Evolutionary conservation across 2,329 filamentous ascomycete genomes (phyloP).

Genomic region (Grosmannia huntii): DNA sequence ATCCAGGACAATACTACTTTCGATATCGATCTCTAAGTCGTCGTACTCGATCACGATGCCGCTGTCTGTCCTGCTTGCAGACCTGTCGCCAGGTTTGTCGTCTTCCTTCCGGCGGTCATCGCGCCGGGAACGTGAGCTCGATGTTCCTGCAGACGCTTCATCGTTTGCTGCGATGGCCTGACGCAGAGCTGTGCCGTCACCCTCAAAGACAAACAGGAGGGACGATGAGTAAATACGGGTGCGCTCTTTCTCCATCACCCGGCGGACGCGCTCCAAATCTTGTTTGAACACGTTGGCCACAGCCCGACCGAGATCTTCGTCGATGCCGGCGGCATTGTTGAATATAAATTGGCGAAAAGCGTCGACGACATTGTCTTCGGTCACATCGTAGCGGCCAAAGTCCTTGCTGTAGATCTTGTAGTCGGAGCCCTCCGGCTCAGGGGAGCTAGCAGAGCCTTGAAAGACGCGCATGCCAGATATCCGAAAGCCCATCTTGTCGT

Average conservation of each 20-base stretch:
- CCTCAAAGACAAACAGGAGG: conserved; percentile 51
- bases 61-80: conserved; percentile 39
- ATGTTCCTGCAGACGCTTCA: conserved; percentile 13
- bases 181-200: conserved; percentile 42
- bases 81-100: conserved; percentile 15
- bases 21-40: conserved; percentile 30
- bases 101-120: conserved; percentile 9
- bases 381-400: conserved; percentile 42
- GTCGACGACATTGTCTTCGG: conserved; percentile 38
- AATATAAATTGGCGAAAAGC: conserved; percentile 46
- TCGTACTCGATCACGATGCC: conserved; percentile 37
- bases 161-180: conserved; percentile 37
- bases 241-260: conserved; percentile 41
- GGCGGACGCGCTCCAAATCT: conserved; percentile 39
- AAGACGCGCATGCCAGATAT: conserved; percentile 54
- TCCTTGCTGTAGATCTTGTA: conserved; percentile 52
- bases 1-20: conserved; percentile 41
- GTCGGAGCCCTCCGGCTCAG: conserved; percentile 37
- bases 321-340: conserved; percentile 43
- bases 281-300: conserved; percentile 40
- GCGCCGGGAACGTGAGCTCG: conserved; percentile 4
- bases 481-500: conserved; percentile 46
- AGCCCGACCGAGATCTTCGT: conserved; percentile 41
- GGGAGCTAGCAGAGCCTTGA: conserved; percentile 32
- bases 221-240: conserved; percentile 53